phyloP scores from a whole-genome alignment of 108 stramenopile species.

The Mediolabrus comicus region DNA sequence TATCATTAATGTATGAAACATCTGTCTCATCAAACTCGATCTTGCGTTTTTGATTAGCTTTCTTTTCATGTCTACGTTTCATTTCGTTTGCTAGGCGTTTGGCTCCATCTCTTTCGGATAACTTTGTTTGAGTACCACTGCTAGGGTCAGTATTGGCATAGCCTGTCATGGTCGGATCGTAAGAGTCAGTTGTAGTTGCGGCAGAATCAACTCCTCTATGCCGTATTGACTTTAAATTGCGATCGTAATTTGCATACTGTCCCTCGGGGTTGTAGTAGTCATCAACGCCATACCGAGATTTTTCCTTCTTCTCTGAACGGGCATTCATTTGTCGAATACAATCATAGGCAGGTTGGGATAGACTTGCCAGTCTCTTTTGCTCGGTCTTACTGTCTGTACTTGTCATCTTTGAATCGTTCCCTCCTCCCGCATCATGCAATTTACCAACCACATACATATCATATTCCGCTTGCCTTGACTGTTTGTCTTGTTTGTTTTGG shows the following conservation, averaged over 20 bases:
- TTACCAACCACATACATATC: constrained; percentile 43
- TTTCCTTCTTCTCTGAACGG: constrained; percentile 39
- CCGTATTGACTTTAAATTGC: constrained; percentile 62
- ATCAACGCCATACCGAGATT: constrained; percentile 38
- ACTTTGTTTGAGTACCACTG: neutral
- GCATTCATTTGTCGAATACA: constrained; percentile 42
- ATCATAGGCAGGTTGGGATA: constrained; percentile 39
- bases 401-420: neutral
- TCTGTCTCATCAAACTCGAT: constrained; percentile 72
- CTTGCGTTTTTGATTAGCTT: constrained; percentile 60
- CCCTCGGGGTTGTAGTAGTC: constrained; percentile 86
- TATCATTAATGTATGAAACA: constrained; percentile 83
- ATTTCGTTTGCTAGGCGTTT: constrained; percentile 76
- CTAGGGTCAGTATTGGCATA: neutral
- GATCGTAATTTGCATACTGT: constrained; percentile 78
- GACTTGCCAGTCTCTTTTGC: constrained; percentile 38
- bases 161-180: constrained; percentile 55
- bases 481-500: constrained; percentile 53
- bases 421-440: constrained; percentile 12
- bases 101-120: constrained; percentile 71
- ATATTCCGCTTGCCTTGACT: constrained; percentile 52
- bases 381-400: constrained; percentile 21
- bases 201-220: constrained; percentile 28
- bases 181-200: constrained; percentile 40
- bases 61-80: constrained; percentile 79